A percentile compares a stretch with the other conserved stretches of the same genome.
Evolutionary conservation across 2,329 filamentous ascomycete species (phyloP).

Genomic region (Ceratocystis smalleyi): DNA sequence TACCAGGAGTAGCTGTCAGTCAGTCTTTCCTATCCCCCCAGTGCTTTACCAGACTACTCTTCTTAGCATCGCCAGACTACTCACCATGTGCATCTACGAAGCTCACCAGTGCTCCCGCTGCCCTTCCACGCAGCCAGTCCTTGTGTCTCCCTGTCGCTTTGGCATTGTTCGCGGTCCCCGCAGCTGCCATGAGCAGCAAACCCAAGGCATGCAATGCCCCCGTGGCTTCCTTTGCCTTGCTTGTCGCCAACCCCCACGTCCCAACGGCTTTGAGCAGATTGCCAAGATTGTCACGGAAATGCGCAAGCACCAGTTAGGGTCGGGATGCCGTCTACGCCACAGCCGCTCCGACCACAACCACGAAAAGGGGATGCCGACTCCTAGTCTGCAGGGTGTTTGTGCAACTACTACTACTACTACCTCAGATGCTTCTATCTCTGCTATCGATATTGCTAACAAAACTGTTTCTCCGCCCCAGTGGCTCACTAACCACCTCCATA

Average conservation of each 20-base stretch:
- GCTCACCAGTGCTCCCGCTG: slow-evolving; percentile 4
- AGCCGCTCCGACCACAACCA: not conserved
- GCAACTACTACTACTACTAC: not conserved
- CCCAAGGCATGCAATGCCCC: not conserved
- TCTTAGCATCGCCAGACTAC: not conserved
- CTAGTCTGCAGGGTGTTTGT: not conserved
- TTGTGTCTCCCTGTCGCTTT: not conserved
- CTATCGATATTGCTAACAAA: not conserved
- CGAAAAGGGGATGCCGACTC: not conserved
- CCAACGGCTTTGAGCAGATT: slow-evolving; percentile 2
- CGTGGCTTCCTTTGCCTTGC: not conserved
- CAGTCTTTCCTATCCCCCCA: not conserved
- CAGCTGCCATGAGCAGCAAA: not conserved
- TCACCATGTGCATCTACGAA: slow-evolving; percentile 5
- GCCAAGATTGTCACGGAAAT: not conserved
- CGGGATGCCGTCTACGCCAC: not conserved
- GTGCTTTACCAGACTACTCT: not conserved
- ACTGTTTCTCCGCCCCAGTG: not conserved
- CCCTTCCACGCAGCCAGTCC: not conserved
- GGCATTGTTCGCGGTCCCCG: not conserved
- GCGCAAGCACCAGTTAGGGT: not conserved
- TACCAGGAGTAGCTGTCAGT: not conserved
- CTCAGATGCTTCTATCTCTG: not conserved
- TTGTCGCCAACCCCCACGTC: not conserved
- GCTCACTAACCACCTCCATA: not conserved